These are phyloP conservation scores for Rubroboletus satanas DNA, from an alignment of 768 basidiomycete species.

Conservation along the genomic window DNA sequence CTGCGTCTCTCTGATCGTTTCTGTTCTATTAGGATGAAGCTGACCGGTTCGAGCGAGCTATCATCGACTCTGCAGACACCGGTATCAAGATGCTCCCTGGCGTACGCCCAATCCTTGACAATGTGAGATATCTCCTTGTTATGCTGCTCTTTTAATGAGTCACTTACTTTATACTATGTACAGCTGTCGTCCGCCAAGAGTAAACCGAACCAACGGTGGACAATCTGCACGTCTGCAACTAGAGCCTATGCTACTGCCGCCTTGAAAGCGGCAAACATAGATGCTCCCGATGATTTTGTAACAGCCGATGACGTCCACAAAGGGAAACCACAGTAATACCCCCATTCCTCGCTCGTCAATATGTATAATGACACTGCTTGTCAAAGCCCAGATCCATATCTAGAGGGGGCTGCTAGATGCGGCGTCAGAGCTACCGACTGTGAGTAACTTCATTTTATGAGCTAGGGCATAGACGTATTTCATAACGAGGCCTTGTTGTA, in stretches of 20 bases:
- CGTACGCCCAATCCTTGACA: slow-evolving; percentile 52
- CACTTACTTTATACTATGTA: slow-evolving; percentile 9
- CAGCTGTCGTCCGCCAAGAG: slow-evolving; percentile 29
- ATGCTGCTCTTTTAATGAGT: background rate
- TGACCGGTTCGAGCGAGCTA: slow-evolving; percentile 74
- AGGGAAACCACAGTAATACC: slow-evolving; percentile 72
- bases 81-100: slow-evolving; percentile 76
- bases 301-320: slow-evolving; percentile 77
- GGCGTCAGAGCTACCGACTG: slow-evolving; percentile 47
- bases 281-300: slow-evolving; percentile 70
- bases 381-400: slow-evolving; percentile 80
- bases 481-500: slow-evolving; percentile 65
- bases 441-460: slow-evolving; percentile 11
- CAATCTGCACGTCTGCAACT: slow-evolving; percentile 87
- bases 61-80: slow-evolving; percentile 55
- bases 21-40: slow-evolving; percentile 53
- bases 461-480: slow-evolving; percentile 4
- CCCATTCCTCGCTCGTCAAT: background rate
- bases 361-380: background rate
- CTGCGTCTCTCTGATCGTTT: slow-evolving; percentile 1
- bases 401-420: slow-evolving; percentile 74
- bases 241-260: slow-evolving; percentile 70
- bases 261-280: slow-evolving; percentile 59
- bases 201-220: slow-evolving; percentile 66
- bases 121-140: slow-evolving; percentile 35